phyloP scores from a whole-genome alignment of 2,329 filamentous ascomycete species.

The Fusarium acutatum region DNA sequence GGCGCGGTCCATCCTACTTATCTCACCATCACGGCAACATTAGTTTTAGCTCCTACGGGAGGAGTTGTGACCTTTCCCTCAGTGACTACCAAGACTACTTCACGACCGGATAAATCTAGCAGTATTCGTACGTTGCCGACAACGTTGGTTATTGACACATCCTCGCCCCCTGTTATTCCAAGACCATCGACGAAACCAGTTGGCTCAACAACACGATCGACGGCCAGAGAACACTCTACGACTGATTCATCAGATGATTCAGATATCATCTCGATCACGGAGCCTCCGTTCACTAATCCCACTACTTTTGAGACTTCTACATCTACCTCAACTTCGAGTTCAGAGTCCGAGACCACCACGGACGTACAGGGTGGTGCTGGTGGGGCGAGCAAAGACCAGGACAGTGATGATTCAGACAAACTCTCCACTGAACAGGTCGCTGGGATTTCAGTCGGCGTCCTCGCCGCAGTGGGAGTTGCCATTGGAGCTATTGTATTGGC shows the following conservation, averaged over 20 bases:
- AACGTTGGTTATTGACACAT: slow-evolving; percentile 42
- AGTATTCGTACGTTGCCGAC: slow-evolving; percentile 37
- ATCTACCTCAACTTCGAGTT: slow-evolving; percentile 12
- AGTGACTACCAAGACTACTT: slow-evolving; percentile 16
- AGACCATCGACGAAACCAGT: slow-evolving; percentile 11
- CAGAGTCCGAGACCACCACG: slow-evolving; percentile 26
- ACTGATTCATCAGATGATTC: not conserved
- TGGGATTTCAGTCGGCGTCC: slow-evolving; percentile 66
- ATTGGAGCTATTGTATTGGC: slow-evolving; percentile 58
- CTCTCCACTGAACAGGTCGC: slow-evolving; percentile 58
- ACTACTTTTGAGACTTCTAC: slow-evolving; percentile 11
- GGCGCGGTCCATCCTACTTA: slow-evolving; percentile 66
- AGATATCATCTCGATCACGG: slow-evolving; percentile 17
- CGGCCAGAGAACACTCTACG: not conserved
- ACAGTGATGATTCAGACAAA: slow-evolving; percentile 13
- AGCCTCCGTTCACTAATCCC: slow-evolving; percentile 9
- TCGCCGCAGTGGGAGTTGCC: slow-evolving; percentile 58
- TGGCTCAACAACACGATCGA: not conserved
- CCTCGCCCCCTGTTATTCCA: slow-evolving; percentile 30
- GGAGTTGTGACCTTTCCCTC: slow-evolving; percentile 45
- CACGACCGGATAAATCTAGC: slow-evolving; percentile 11
- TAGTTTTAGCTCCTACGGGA: slow-evolving; percentile 50
- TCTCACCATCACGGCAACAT: slow-evolving; percentile 64
- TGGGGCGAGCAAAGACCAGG: slow-evolving; percentile 15
- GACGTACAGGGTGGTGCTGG: slow-evolving; percentile 20